A percentile compares a stretch with the other conserved stretches of the same genome.
phyloP scores from a whole-genome alignment of 768 basidiomycete species.

The Termitomyces sp. region DNA sequence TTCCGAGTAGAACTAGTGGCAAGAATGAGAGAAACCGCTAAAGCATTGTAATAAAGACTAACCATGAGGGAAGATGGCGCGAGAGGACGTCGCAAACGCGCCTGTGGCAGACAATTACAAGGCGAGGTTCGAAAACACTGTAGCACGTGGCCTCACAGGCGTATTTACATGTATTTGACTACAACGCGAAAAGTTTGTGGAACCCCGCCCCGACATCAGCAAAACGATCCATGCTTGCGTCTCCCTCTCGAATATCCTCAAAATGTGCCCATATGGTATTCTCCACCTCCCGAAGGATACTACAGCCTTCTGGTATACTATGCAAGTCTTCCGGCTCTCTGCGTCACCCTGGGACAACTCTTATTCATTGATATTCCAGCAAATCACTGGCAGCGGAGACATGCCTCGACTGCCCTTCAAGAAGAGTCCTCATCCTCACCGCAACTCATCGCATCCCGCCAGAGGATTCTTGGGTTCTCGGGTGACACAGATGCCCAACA shows the following conservation, averaged over 20 bases:
- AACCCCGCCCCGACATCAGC: too few species aligned
- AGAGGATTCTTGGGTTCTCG: slow-evolving; percentile 2
- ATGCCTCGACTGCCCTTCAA: slow-evolving; percentile 3
- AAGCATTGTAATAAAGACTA: background rate
- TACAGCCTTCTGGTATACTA: background rate
- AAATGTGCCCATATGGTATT: slow-evolving; percentile 6
- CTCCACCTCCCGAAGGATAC: background rate
- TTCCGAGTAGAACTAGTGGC: slow-evolving; percentile 80
- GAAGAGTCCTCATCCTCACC: slow-evolving; percentile 3
- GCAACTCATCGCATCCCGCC: slow-evolving; percentile 7
- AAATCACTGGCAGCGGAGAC: slow-evolving; percentile 1
- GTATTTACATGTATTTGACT: slow-evolving; percentile 11
- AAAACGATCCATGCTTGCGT: slow-evolving; percentile 11
- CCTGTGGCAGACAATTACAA: slow-evolving; percentile 16
- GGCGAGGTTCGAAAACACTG: slow-evolving; percentile 12
- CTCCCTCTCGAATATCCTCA: slow-evolving; percentile 9
- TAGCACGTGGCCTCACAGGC: slow-evolving; percentile 10
- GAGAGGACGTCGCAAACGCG: slow-evolving; percentile 18
- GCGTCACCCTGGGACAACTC: background rate
- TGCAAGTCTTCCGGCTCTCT: slow-evolving; percentile 3
- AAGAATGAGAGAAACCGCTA: slow-evolving; percentile 8
- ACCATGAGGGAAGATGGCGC: slow-evolving; percentile 22
- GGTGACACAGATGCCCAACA: slow-evolving; percentile 12
- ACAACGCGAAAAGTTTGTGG: slow-evolving; percentile 10
- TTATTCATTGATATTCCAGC: slow-evolving; percentile 1